phyloP scores from a whole-genome alignment of 2,329 filamentous ascomycete species.

The Fusarium coicis region DNA sequence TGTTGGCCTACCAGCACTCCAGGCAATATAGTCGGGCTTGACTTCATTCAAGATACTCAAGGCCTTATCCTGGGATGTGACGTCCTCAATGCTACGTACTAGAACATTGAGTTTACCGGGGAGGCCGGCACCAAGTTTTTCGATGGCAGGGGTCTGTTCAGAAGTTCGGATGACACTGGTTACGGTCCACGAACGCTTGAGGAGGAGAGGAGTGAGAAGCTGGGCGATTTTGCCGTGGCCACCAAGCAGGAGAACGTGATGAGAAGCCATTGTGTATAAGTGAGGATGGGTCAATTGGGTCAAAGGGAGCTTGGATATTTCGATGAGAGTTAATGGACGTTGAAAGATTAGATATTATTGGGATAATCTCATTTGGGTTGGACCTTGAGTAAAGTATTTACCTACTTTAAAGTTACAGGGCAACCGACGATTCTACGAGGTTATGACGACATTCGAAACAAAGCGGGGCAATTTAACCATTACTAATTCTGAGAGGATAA shows the following conservation, averaged over 20 bases:
- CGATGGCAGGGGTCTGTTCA: conserved; percentile 73
- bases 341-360: not conserved
- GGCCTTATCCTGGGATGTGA: conserved; percentile 72
- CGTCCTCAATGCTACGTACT: conserved; percentile 76
- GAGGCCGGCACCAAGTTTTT: conserved; percentile 67
- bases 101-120: conserved; percentile 75
- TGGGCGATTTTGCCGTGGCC: conserved; percentile 85
- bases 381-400: not conserved
- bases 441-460: conserved; percentile 35
- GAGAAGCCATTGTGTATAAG: conserved; percentile 46
- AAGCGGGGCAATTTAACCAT: conserved; percentile 24
- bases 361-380: not conserved
- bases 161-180: conserved; percentile 80
- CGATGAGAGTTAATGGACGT: not conserved
- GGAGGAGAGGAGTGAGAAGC: conserved; percentile 78
- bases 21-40: conserved; percentile 73
- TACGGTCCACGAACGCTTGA: conserved; percentile 79
- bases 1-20: conserved; percentile 68
- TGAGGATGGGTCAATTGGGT: not conserved
- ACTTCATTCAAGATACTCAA: conserved; percentile 69
- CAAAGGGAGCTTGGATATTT: not conserved
- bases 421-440: not conserved
- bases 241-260: conserved; percentile 77
- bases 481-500: conserved; percentile 25
- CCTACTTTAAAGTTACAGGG: not conserved